Evolutionary conservation across 495 filamentous ascomycete species (phyloP), one percentile per base, ranked within the genome.

Genomic region (Chaetomidium leptoderma): DNA sequence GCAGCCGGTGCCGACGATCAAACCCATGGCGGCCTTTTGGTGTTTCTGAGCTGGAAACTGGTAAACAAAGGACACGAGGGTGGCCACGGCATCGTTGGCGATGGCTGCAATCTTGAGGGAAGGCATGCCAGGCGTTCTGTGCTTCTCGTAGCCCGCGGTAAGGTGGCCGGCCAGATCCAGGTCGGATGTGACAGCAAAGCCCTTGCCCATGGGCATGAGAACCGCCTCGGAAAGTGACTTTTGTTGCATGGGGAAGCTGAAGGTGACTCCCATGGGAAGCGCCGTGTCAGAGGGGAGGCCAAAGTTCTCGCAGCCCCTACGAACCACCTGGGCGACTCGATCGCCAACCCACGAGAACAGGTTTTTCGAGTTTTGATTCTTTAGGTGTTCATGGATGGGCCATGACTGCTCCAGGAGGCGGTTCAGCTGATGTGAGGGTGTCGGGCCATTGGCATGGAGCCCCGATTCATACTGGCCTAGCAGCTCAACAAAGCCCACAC

Each of bases 121-220:
- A 6, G 89, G 89, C 8, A 91, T 71, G 21, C 77, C 72, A 33
- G 74, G 72, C 7, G 61, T 62, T 55, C 64, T 68, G 19, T 69
- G 69, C 42, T 77, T 73, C 53, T 85, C 82, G 64, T 92, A 92
- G 1, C 88, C 89, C 39, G 75, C 71, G 2, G 83, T 66, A 13
- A 95, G 76, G 57, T 89, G 84, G 17, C 82, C 79, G 10, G 82
- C 85, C 14, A 95, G 81, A 60, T 92, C 83, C 24, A 90, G 76
- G 39, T 87, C 80, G 2, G 83, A 84, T 0, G 81, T 84, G 43
- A 92, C 87, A 29, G 86, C 84, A 61, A 92, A 95, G 23, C 90
- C 90, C 72, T 95, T 92, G 29, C 90, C 90, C 89, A 92, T 92
- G 6, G 86, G 81, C 86, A 91, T 90, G 37, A 95, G 71, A 6